Evolutionary conservation across 192 early-diverging fungal species (phyloP), one percentile per base, ranked within the genome.

Genomic region (Entrophospora sp.): DNA sequence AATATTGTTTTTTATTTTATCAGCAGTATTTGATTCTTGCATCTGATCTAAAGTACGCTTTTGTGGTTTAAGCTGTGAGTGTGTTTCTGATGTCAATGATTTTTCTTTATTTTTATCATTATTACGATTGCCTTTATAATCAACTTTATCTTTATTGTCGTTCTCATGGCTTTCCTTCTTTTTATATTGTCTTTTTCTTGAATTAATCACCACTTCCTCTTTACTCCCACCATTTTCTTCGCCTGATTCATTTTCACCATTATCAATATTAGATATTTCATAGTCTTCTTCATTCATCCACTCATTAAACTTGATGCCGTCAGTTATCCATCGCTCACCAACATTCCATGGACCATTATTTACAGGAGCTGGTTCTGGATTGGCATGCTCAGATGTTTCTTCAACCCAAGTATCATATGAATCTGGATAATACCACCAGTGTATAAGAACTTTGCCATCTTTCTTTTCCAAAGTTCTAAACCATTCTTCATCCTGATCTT

Each of bases 221-320:
- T n/a, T n/a, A n/a, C n/a, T n/a, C n/a, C n/a, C n/a, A n/a, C 78
- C 66, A 12, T 71, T 38, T 45, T 62, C 68, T 69, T 43, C 7
- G 66, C 35, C 35, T 18, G 52, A 5, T 18, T 12, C 20, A 25
- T 25, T 46, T 51, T 25, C 5, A 31, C 14, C 25, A 30, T 20
- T 27, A n/a, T n/a, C n/a, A n/a, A n/a, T n/a, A 64, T 37, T 37
- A 48, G 58, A 13, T 13, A 56, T 56, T 69, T 91, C 89, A 66
- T 91, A 94, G 65, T 94, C 91, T 68, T 91, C 89, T 64, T 90
- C 90, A 65, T 89, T 90, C 79, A 87, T 85, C 85, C 88, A 86
- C 67, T 94, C 90, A 71, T 86, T 85, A 62, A 82, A 89, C 27
- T 74, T 74, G 30, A 71, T 61, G 72, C 87, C 90, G 58, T 91